These are phyloP conservation scores for Sclerospora graminicola DNA, from an alignment of 352 stramenopile genomes.

Conservation along the genomic window DNA sequence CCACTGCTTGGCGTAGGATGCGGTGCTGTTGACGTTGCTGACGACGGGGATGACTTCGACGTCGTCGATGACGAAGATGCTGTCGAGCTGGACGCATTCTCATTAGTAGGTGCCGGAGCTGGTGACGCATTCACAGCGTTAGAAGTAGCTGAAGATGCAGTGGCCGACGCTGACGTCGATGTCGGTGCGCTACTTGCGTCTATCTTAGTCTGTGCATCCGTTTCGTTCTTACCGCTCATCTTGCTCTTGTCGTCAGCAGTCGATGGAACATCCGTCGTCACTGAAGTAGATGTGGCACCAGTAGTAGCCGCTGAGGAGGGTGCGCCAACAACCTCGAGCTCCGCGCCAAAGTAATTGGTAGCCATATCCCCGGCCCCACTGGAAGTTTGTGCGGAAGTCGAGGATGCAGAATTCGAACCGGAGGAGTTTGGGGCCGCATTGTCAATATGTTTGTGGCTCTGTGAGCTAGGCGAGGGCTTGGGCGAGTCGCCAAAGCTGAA, in stretches of 20 bases:
- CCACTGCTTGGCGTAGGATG: conserved; percentile 2
- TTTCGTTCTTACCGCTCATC: conserved; percentile 23
- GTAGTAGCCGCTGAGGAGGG: conserved; percentile 3
- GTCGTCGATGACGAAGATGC: conserved; percentile 10
- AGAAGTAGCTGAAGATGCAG: conserved; percentile 4
- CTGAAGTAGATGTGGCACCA: conserved; percentile 1
- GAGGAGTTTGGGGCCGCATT: background rate
- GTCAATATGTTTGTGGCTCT: conserved; percentile 9
- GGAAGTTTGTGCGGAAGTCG: conserved; percentile 4
- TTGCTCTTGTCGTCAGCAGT: conserved; percentile 19
- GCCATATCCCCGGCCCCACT: conserved; percentile 28
- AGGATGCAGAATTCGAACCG: background rate
- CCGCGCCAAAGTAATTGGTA: conserved; percentile 56
- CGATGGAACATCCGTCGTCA: conserved; percentile 10
- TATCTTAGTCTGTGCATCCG: conserved; percentile 18
- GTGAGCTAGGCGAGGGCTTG: conserved; percentile 28
- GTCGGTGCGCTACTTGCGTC: conserved; percentile 6
- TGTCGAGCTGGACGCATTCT: conserved; percentile 5
- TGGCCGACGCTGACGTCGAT: conserved; percentile 1
- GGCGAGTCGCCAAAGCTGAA: conserved; percentile 78
- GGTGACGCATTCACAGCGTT: conserved; percentile 9
- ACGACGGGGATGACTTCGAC: conserved; percentile 9
- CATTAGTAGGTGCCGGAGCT: conserved; percentile 7
- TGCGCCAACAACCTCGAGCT: conserved; percentile 26
- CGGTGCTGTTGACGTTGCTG: conserved; percentile 3